These are phyloP conservation scores for Wickerhamia fluorescens DNA, from an alignment of 805 yeast species.

Conservation along the genomic window DNA sequence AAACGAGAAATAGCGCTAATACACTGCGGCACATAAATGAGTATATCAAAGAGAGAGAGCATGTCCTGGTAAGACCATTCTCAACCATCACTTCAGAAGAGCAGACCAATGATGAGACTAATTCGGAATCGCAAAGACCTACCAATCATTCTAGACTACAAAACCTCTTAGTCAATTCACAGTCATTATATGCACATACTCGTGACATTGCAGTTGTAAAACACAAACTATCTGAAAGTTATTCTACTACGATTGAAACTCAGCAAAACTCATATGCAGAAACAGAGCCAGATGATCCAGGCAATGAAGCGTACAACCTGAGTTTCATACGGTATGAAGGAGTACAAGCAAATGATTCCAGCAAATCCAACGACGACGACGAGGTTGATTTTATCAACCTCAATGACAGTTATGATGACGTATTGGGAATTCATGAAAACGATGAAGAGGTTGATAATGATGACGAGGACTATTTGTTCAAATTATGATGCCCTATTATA, in stretches of 20 bases:
- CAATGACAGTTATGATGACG: constrained; percentile 14
- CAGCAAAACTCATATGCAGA: constrained; percentile 5
- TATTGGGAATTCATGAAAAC: too few relatives aligned
- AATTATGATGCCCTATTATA: too few relatives aligned
- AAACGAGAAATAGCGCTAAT: too few relatives aligned
- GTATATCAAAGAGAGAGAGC: too few relatives aligned
- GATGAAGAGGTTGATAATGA: constrained; percentile 9
- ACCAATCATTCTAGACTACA: constrained; percentile 19
- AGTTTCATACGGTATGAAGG: constrained; percentile 14
- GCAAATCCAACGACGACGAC: too few relatives aligned
- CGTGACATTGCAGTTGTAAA: too few relatives aligned
- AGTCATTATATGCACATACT: constrained; percentile 26
- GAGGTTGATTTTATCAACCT: constrained; percentile 23
- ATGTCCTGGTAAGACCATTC: too few relatives aligned
- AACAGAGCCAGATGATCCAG: constrained; percentile 6
- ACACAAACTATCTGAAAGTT: too few relatives aligned
- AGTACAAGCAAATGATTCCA: constrained; percentile 29
- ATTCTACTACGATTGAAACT: too few relatives aligned
- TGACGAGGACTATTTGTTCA: constrained; percentile 29
- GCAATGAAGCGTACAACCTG: constrained; percentile 4
- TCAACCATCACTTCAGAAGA: too few relatives aligned
- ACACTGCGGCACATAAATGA: too few relatives aligned
- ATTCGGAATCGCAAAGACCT: constrained; percentile 3
- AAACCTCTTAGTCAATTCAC: constrained; percentile 29
- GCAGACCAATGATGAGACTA: neutral